Conservation (phyloP, 805 yeast genomes). For the Teunomyces cretensis region DNA sequence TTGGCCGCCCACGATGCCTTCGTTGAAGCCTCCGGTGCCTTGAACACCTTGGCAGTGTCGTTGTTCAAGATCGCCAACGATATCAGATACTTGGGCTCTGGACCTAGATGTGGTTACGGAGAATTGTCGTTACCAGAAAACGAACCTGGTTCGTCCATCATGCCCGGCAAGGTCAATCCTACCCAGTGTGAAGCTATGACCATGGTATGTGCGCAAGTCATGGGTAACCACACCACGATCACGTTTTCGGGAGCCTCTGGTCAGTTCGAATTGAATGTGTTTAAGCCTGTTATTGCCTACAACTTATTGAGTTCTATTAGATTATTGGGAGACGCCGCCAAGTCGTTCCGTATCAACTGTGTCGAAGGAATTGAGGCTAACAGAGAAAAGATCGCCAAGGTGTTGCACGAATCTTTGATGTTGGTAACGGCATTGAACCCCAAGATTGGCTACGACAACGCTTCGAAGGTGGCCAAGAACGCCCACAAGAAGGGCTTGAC, state of each 20-base stretch:
- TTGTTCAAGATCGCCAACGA: constrained; percentile 41
- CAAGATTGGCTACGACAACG: constrained; percentile 40
- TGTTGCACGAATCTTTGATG: constrained; percentile 40
- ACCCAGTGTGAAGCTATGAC: constrained; percentile 43
- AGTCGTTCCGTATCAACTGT: constrained; percentile 37
- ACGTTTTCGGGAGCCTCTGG: constrained; percentile 42
- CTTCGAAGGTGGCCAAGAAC: constrained; percentile 41
- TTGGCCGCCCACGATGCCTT: constrained; percentile 42
- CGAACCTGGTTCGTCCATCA: constrained; percentile 42
- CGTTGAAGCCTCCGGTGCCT: constrained; percentile 41
- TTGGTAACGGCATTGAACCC: constrained; percentile 43
- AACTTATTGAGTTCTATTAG: constrained; percentile 37
- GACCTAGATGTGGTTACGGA: constrained; percentile 43
- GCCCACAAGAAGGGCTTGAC: constrained; percentile 43
- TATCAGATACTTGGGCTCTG: constrained; percentile 40
- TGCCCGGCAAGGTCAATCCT: constrained; percentile 44
- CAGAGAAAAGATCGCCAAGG: constrained; percentile 35
- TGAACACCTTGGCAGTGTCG: constrained; percentile 38
- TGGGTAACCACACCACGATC: constrained; percentile 40
- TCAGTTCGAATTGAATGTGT: constrained; percentile 40
- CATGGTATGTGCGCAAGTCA: constrained; percentile 40
- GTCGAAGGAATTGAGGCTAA: constrained; percentile 39
- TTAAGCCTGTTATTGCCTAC: constrained; percentile 40
- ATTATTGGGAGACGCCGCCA: constrained; percentile 33
- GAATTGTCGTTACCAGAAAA: constrained; percentile 40